Conservation (phyloP, 148 eudicot species). For the Rhododendron vialii region DNA sequence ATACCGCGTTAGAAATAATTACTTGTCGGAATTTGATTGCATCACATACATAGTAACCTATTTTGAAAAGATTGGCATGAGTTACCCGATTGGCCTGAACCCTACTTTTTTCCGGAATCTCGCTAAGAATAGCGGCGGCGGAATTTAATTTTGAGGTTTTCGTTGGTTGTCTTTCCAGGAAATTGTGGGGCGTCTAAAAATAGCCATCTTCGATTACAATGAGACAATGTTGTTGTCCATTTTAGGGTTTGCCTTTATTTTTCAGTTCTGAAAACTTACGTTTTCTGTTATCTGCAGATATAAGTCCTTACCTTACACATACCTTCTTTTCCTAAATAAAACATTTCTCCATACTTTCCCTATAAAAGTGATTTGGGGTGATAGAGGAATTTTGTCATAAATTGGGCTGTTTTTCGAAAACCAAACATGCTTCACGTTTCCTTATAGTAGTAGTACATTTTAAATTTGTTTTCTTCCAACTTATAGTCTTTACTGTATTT, state of each 20-base stretch:
- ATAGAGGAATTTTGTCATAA: neutral
- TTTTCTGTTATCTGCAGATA: neutral
- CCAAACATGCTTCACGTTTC: conserved; percentile 4
- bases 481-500: neutral
- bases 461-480: neutral
- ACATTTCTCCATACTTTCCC: neutral
- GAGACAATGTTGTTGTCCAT: neutral
- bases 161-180: neutral
- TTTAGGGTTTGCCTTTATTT: neutral
- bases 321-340: conserved; percentile 4
- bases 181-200: neutral
- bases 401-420: neutral
- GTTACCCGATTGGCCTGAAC: neutral
- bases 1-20: too few species aligned
- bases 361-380: neutral
- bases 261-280: neutral
- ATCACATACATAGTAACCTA: neutral
- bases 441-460: neutral
- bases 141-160: neutral
- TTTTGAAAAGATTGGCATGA: neutral
- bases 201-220: neutral
- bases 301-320: neutral
- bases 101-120: neutral
- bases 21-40: neutral
- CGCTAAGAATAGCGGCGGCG: neutral